Conservation (phyloP, 371 early-diverging fungal genomes). For the Mucor saturninus region DNA sequence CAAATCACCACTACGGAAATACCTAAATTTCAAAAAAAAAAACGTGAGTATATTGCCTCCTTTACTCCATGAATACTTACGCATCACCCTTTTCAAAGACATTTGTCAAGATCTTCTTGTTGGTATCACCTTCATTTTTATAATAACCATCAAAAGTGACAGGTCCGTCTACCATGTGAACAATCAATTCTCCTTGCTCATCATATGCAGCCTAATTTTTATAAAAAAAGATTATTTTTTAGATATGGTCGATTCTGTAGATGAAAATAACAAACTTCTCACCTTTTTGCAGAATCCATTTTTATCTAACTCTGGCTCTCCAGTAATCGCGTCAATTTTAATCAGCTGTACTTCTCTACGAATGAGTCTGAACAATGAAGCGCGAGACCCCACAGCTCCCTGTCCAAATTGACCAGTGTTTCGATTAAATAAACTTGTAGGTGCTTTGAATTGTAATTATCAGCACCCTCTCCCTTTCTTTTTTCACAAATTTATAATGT, state of each 20-base stretch:
- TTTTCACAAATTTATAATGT: background rate
- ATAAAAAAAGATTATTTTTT: background rate
- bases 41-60: background rate
- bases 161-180: slow-evolving; percentile 30
- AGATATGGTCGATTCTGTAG: too few species aligned
- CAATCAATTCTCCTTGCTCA: slow-evolving; percentile 62
- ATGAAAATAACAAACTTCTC: background rate
- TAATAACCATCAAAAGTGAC: slow-evolving; percentile 45
- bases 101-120: slow-evolving; percentile 49
- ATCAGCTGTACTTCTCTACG: slow-evolving; percentile 32
- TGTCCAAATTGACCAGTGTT: slow-evolving; percentile 52
- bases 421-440: slow-evolving; percentile 45
- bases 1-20: slow-evolving; percentile 75
- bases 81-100: slow-evolving; percentile 39
- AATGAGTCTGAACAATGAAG: slow-evolving; percentile 26
- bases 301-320: slow-evolving; percentile 42
- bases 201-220: slow-evolving; percentile 28
- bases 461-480: background rate
- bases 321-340: slow-evolving; percentile 47
- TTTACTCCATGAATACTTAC: slow-evolving; percentile 6
- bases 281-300: slow-evolving; percentile 54
- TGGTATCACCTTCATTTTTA: slow-evolving; percentile 48
- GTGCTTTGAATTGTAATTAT: slow-evolving; percentile 17
- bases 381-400: slow-evolving; percentile 60
- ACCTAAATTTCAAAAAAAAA: slow-evolving; percentile 22